Conservation (phyloP, 148 eudicot genomes). For the Gaultheria prostrata region DNA sequence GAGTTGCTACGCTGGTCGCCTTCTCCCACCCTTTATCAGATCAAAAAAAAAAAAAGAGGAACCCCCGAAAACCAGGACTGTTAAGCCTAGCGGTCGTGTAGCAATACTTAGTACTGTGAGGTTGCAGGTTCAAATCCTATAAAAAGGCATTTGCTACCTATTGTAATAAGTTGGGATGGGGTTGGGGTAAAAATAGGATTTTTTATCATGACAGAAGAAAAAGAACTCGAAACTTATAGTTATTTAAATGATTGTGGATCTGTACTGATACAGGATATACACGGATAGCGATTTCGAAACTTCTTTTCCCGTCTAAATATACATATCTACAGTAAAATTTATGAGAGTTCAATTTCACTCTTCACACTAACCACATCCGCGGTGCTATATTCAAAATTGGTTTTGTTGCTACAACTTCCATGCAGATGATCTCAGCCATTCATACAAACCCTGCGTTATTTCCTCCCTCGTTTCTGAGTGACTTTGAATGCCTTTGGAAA, state of each 20-base stretch:
- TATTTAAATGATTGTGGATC: slow-evolving; percentile 6
- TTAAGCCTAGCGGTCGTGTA: too few relatives aligned
- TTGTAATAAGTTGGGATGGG: too few relatives aligned
- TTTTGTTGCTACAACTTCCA: slow-evolving; percentile 14
- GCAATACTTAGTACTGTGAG: too few relatives aligned
- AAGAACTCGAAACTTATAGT: not conserved
- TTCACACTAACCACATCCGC: slow-evolving; percentile 14
- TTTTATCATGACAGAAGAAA: too few relatives aligned
- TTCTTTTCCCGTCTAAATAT: not conserved
- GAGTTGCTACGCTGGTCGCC: too few relatives aligned
- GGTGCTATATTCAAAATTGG: slow-evolving; percentile 21
- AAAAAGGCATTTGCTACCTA: too few relatives aligned
- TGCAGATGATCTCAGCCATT: slow-evolving; percentile 3
- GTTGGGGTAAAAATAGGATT: too few relatives aligned
- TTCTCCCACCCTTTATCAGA: too few relatives aligned
- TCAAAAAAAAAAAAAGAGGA: too few relatives aligned
- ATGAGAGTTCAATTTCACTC: slow-evolving; percentile 12
- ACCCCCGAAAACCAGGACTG: too few relatives aligned
- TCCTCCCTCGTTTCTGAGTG: not conserved
- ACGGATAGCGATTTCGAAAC: not conserved
- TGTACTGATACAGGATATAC: slow-evolving; percentile 22
- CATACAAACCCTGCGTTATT: not conserved
- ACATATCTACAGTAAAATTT: slow-evolving; percentile 19
- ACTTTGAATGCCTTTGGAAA: not conserved
- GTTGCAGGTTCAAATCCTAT: too few relatives aligned